phyloP scores from a whole-genome alignment of 371 early-diverging fungal species.

The Batkoa obscura region DNA sequence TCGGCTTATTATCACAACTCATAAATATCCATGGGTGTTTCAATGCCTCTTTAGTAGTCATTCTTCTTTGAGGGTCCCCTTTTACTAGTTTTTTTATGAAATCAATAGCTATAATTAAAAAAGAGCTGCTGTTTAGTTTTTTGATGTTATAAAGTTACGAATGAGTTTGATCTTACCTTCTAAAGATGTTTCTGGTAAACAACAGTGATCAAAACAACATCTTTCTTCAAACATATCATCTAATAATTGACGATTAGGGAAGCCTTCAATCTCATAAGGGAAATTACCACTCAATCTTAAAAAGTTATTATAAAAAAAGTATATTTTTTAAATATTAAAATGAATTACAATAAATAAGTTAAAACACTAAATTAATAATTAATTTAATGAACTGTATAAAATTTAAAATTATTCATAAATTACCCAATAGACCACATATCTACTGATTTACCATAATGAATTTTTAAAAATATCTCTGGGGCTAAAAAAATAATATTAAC shows the following conservation, averaged over 20 bases:
- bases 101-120: slow-evolving; percentile 66
- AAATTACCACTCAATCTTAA: slow-evolving; percentile 42
- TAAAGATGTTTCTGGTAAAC: slow-evolving; percentile 57
- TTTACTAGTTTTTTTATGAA: slow-evolving; percentile 63
- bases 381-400: neutral
- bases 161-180: slow-evolving; percentile 19
- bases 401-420: neutral
- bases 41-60: slow-evolving; percentile 65
- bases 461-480: slow-evolving; percentile 58
- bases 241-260: slow-evolving; percentile 30
- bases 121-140: no score
- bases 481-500: slow-evolving; percentile 17
- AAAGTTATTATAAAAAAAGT: neutral
- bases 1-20: slow-evolving; percentile 22
- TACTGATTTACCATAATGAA: slow-evolving; percentile 51
- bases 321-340: neutral
- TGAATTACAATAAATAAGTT: slow-evolving; percentile 38
- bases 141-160: neutral
- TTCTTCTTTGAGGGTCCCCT: slow-evolving; percentile 47
- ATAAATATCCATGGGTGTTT: slow-evolving; percentile 69
- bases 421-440: slow-evolving; percentile 65
- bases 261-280: slow-evolving; percentile 49
- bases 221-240: slow-evolving; percentile 39
- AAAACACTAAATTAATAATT: slow-evolving; percentile 22
- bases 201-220: slow-evolving; percentile 53